phyloP scores from a whole-genome alignment of 768 basidiomycete species.

The Suillus brevipes region DNA sequence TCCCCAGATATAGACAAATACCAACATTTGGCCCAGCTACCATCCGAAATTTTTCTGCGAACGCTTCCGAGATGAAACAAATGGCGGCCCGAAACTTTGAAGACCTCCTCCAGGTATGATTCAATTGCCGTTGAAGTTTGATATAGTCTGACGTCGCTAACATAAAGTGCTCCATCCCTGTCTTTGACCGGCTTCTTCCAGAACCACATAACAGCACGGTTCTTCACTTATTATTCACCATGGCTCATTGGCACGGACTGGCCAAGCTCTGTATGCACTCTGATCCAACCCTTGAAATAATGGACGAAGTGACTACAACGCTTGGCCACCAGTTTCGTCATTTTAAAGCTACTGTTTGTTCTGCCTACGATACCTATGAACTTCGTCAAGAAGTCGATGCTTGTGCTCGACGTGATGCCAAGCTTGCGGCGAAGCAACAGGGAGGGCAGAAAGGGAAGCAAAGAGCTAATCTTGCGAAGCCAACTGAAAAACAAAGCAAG shows the following conservation, averaged over 20 bases:
- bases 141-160: too few relatives aligned
- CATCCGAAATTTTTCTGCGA: not conserved
- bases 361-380: constrained; percentile 28
- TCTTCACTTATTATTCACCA: constrained; percentile 27
- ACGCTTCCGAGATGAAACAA: not conserved
- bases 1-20: not conserved
- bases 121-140: too few relatives aligned
- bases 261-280: constrained; percentile 38
- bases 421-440: not conserved
- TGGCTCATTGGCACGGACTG: constrained; percentile 35
- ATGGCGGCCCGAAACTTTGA: constrained; percentile 39
- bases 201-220: constrained; percentile 23
- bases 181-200: constrained; percentile 38
- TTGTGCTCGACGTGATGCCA: constrained; percentile 16
- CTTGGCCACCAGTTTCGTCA: constrained; percentile 25
- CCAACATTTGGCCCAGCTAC: not conserved
- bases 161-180: constrained; percentile 35
- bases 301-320: constrained; percentile 21
- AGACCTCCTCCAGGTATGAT: constrained; percentile 32
- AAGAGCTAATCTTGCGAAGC: too few relatives aligned
- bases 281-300: constrained; percentile 16
- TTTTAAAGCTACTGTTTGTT: constrained; percentile 25
- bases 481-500: too few relatives aligned
- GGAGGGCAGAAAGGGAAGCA: not conserved
- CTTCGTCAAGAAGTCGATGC: constrained; percentile 29